These are phyloP conservation scores for Phytophthora sansomeana DNA, from an alignment of 352 stramenopile genomes.

Conservation along the genomic window DNA sequence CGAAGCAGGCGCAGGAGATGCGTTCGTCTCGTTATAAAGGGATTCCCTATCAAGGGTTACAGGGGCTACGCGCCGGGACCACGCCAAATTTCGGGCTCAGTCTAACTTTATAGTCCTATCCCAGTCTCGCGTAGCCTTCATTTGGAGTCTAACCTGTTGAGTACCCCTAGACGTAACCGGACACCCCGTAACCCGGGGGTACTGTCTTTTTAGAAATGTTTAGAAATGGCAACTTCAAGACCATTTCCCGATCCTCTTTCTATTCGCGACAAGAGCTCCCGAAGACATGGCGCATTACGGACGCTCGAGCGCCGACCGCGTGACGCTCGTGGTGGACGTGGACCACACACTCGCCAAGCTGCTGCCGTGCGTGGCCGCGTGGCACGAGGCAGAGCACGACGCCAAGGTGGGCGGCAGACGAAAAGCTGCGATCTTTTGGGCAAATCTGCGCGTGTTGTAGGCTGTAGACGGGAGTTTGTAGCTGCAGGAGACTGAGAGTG, in stretches of 20 bases:
- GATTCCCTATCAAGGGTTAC: no score
- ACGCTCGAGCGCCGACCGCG: slow-evolving; percentile 44
- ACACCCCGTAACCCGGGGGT: no score
- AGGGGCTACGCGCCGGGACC: no score
- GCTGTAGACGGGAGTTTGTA: background rate
- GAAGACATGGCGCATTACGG: slow-evolving; percentile 33
- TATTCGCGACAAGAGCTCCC: background rate
- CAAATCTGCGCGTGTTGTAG: background rate
- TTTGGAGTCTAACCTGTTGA: no score
- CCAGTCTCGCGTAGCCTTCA: no score
- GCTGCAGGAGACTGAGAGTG: background rate
- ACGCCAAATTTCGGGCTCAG: no score
- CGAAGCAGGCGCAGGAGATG: no score
- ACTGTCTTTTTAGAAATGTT: no score
- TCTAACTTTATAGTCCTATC: no score
- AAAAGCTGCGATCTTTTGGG: slow-evolving; percentile 8
- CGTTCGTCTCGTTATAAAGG: no score
- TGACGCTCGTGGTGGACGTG: slow-evolving; percentile 66
- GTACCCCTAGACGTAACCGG: no score
- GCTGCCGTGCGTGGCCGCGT: slow-evolving; percentile 50
- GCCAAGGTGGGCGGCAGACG: slow-evolving; percentile 34
- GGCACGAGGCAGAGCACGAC: slow-evolving; percentile 58
- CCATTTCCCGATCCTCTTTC: slow-evolving; percentile 1
- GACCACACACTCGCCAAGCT: slow-evolving; percentile 71
- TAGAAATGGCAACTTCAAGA: slow-evolving; percentile 29